Evolutionary conservation across 805 yeast genomes (phyloP).

Genomic region (Zygosaccharomyces gambellarensis): DNA sequence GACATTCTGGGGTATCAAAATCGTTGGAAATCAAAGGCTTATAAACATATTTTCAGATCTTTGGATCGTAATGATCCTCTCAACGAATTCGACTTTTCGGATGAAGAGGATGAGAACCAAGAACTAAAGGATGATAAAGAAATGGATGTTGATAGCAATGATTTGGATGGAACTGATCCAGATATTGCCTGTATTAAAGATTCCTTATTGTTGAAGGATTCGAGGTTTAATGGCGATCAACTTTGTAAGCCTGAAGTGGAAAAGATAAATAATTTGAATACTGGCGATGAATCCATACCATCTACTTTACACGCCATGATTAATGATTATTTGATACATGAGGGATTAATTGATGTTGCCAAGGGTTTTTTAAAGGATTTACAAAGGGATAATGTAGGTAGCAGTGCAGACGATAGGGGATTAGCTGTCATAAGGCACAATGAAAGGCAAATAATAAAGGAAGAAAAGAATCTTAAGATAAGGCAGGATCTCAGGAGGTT

Average conservation of each 20-base stretch:
- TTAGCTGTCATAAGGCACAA: slow-evolving; percentile 26
- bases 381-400: slow-evolving; percentile 25
- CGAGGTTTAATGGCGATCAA: slow-evolving; percentile 20
- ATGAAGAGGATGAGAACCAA: slow-evolving; percentile 13
- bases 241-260: slow-evolving; percentile 23
- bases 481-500: slow-evolving; percentile 45
- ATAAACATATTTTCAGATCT: slow-evolving; percentile 28
- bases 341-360: slow-evolving; percentile 53
- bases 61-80: slow-evolving; percentile 9
- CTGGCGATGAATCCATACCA: slow-evolving; percentile 28
- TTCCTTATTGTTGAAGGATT: slow-evolving; percentile 17
- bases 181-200: slow-evolving; percentile 9
- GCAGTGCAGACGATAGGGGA: slow-evolving; percentile 15
- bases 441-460: slow-evolving; percentile 30
- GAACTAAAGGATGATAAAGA: slow-evolving; percentile 15
- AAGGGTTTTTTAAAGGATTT: slow-evolving; percentile 48
- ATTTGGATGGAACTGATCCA: slow-evolving; percentile 27
- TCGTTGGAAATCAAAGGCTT: slow-evolving; percentile 39
- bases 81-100: slow-evolving; percentile 13
- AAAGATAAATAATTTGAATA: slow-evolving; percentile 21
- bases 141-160: slow-evolving; percentile 30
- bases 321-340: slow-evolving; percentile 48
- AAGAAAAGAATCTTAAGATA: slow-evolving; percentile 36
- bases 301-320: slow-evolving; percentile 28
- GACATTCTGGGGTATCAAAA: slow-evolving; percentile 54